Conservation (phyloP, 148 eudicot genomes). For the Chenopodium album region DNA sequence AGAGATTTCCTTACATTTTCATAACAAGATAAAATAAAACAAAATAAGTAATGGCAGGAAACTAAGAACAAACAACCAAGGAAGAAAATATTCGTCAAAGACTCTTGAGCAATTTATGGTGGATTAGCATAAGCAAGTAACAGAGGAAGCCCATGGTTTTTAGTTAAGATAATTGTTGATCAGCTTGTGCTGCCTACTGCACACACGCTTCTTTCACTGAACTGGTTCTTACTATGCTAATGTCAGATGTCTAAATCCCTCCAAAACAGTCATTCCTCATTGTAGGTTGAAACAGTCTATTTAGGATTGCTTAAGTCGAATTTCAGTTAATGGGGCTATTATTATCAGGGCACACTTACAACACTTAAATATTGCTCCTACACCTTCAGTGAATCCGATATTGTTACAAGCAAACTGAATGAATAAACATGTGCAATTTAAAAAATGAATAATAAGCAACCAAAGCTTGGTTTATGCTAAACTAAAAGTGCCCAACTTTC, state of each 20-base stretch:
- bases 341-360: neutral
- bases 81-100: neutral
- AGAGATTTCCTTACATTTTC: neutral
- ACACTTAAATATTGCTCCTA: neutral
- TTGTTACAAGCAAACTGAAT: no score
- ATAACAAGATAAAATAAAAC: neutral
- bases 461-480: neutral
- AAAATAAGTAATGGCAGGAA: neutral
- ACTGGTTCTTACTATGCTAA: neutral
- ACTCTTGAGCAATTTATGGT: neutral
- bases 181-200: neutral
- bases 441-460: no score
- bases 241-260: neutral
- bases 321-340: neutral
- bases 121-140: neutral
- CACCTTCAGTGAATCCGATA: neutral
- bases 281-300: neutral
- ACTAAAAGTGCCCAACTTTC: neutral
- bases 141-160: neutral
- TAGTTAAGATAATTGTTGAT: neutral
- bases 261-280: neutral
- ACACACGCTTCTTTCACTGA: neutral
- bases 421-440: no score
- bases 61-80: neutral
- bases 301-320: neutral